Base-by-base conservation (phyloP, 2,329 filamentous ascomycete species). In the Emmonsiellopsis sp. region DNA sequence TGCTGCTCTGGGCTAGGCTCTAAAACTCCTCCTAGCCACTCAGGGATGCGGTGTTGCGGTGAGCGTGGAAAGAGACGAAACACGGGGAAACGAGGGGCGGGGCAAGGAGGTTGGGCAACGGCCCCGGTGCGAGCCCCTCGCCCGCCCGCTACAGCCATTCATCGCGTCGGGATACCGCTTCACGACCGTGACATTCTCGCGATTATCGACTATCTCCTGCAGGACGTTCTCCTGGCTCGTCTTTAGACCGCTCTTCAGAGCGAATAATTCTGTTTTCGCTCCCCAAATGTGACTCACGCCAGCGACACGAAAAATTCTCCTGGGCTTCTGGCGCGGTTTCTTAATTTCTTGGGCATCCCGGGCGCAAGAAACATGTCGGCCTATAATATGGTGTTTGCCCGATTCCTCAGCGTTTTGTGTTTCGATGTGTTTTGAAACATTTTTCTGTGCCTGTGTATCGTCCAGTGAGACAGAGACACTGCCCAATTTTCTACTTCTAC, bases 131-230 rank as follows among this genome's bases (percentile, higher is more conserved):
- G 15, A 52, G 42, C 30, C 11, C 50, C n/a, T 38, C 20, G 13
- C 7, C 38, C 8, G 11, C n/a, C 11, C 45, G 8, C 37, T 50
- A 40, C 53, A 47, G 40, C 56, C 56, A 57, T 38, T 57, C 52
- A 58, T 57, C 56, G 54, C 56, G 56, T 58, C 55, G 51, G 44
- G 43, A 47, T 16, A 16, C 37, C 38, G 20, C 43, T 51, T 55
- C 52, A 54, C 56, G 56, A 46, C 54, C 55, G 55, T 40, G 50
- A 40, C 38, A 16, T 16, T 53, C 54, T 55, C 56, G 56, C 52
- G 55, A 47, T 47, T 41, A 43, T 50, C 42, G 30, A 40, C 51
- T 41, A 16, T 51, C 41, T 51, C n/a, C 44, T 52, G 45, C 40
- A 53, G 44, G n/a, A 41, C 32, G 11, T 35, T 43, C 31, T 42